phyloP scores from a whole-genome alignment of 139 green algal species.

The Chlorella vulgaris region DNA sequence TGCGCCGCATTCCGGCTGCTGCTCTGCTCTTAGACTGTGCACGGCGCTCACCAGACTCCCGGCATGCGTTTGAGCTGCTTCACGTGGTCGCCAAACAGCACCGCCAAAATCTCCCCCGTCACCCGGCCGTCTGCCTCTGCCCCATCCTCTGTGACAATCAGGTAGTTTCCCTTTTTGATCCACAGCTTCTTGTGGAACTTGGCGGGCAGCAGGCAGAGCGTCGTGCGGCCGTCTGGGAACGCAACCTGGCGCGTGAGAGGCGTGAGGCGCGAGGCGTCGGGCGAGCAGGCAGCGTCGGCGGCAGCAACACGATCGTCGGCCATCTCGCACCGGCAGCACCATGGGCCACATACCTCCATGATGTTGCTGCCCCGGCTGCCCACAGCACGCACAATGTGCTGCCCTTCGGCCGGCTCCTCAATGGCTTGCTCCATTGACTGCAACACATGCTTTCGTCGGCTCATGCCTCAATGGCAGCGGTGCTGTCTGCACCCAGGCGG shows the following conservation, averaged over 20 bases:
- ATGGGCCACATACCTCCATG: slow-evolving; percentile 42
- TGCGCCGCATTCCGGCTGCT: neutral
- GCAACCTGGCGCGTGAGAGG: slow-evolving; percentile 58
- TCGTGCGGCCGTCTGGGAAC: slow-evolving; percentile 58
- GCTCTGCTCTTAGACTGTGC: neutral
- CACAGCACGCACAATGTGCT: slow-evolving; percentile 50
- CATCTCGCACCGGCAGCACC: neutral
- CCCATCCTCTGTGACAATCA: slow-evolving; percentile 58
- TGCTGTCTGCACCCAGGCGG: neutral
- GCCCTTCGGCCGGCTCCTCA: slow-evolving; percentile 29
- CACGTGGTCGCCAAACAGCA: slow-evolving; percentile 74
- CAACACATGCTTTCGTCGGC: slow-evolving; percentile 45
- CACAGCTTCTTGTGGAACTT: slow-evolving; percentile 86
- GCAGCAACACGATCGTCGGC: slow-evolving; percentile 1
- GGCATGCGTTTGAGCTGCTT: slow-evolving; percentile 59
- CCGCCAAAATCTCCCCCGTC: slow-evolving; percentile 60
- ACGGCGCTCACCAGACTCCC: slow-evolving; percentile 56
- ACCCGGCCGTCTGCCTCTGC: slow-evolving; percentile 47
- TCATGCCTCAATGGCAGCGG: slow-evolving; percentile 22
- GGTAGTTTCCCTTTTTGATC: slow-evolving; percentile 69
- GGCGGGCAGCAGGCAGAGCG: slow-evolving; percentile 71
- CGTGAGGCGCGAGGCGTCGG: neutral
- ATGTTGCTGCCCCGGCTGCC: slow-evolving; percentile 57
- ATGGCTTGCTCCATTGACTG: slow-evolving; percentile 40
- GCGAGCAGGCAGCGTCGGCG: neutral